Evolutionary conservation across 441 rosid genomes (phyloP).

Genomic region (Croton laevigatus): DNA sequence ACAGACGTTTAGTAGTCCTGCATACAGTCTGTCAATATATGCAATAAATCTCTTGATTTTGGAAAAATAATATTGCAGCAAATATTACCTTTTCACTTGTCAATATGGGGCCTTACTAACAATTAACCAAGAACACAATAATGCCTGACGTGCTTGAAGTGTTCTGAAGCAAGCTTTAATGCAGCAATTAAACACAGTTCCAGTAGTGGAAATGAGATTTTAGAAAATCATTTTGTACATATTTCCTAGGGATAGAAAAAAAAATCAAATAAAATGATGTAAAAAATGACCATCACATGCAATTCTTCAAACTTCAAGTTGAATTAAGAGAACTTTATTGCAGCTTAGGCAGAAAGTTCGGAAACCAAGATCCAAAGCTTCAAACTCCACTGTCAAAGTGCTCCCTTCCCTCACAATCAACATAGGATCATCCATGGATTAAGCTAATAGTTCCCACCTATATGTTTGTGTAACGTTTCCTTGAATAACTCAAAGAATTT

Average conservation of each 20-base stretch:
- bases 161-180: background rate
- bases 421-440: background rate
- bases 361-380: constrained; percentile 1
- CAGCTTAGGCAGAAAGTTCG: background rate
- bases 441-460: background rate
- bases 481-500: background rate
- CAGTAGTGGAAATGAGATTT: background rate
- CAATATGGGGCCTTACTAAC: background rate
- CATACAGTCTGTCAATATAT: background rate
- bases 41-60: background rate
- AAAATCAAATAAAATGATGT: background rate
- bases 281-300: background rate
- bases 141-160: too few species aligned
- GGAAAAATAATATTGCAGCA: background rate
- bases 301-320: background rate
- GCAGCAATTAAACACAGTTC: background rate
- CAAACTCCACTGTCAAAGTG: constrained; percentile 8
- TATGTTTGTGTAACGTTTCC: background rate
- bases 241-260: background rate
- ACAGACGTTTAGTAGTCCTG: background rate
- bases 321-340: background rate
- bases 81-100: background rate
- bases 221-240: background rate
- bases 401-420: background rate
- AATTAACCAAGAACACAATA: background rate